These are phyloP conservation scores for Trichoderma reesei DNA, from an alignment of 495 filamentous ascomycete species.

Conservation along the genomic window DNA sequence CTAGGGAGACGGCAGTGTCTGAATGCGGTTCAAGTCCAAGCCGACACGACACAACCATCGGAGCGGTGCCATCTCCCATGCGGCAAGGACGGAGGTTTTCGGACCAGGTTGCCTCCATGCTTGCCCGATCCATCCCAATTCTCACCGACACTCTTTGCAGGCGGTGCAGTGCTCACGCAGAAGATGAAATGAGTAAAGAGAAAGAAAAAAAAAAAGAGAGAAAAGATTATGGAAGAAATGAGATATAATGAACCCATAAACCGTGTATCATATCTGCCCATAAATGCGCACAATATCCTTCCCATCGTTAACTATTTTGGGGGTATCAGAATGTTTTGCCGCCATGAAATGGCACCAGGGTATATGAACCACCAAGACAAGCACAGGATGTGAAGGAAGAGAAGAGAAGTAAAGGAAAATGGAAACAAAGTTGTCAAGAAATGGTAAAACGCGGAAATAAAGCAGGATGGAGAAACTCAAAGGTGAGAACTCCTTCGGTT, in stretches of 20 bases:
- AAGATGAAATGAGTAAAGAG: not conserved
- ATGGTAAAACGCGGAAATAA: no score
- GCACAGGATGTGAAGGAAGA: not conserved
- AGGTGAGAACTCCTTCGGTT: not conserved
- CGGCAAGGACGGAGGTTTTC: not conserved
- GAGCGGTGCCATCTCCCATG: not conserved
- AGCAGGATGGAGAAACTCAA: not conserved
- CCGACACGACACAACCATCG: not conserved
- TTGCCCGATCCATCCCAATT: not conserved
- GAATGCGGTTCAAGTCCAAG: not conserved
- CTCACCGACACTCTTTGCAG: conserved; percentile 2
- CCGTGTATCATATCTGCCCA: not conserved
- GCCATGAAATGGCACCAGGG: not conserved
- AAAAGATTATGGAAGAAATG: not conserved
- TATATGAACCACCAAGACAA: conserved; percentile 6
- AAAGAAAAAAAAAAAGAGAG: not conserved
- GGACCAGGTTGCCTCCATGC: not conserved
- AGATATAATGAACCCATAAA: not conserved
- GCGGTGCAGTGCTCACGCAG: not conserved
- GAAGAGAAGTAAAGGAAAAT: not conserved
- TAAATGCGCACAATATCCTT: not conserved
- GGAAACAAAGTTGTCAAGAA: no score
- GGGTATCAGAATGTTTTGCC: conserved; percentile 4
- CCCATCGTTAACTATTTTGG: conserved; percentile 5
- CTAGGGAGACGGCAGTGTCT: not conserved